Percentiles rank a stretch among this genome's conserved stretches.
These are phyloP conservation scores for Hibiscus trionum DNA, from an alignment of 345 rosid genomes.

Conservation along the genomic window DNA sequence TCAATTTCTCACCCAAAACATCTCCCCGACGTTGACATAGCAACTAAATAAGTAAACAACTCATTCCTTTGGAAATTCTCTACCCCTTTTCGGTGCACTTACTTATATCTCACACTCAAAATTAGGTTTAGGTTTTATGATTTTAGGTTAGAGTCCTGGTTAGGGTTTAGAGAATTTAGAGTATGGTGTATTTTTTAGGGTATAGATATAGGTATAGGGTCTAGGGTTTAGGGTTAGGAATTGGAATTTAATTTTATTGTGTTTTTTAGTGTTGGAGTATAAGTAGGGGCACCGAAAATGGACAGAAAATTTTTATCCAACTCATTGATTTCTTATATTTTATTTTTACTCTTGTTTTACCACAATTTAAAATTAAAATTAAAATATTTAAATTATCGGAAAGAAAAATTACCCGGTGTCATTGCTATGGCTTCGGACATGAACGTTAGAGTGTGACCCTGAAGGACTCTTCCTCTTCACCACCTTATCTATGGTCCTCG, in stretches of 20 bases:
- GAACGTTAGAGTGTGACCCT: conserved; percentile 21
- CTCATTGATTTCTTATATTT: not conserved
- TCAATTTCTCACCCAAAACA: not conserved
- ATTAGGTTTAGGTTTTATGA: too few species aligned
- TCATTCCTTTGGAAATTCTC: not conserved
- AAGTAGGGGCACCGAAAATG: too few species aligned
- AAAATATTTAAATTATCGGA: not conserved
- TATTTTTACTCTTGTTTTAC: not conserved
- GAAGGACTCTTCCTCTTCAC: conserved; percentile 26
- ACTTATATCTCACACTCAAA: too few species aligned
- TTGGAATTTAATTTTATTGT: too few species aligned
- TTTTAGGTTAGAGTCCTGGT: too few species aligned
- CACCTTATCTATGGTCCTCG: conserved; percentile 11
- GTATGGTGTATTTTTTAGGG: too few species aligned
- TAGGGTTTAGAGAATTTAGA: too few species aligned
- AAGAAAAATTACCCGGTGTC: conserved; percentile 27
- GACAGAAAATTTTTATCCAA: too few species aligned
- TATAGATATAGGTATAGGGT: too few species aligned
- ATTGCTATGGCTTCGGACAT: conserved; percentile 23
- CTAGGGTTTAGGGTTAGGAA: too few species aligned
- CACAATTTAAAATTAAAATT: not conserved
- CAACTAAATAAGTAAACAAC: not conserved
- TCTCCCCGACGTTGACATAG: not conserved
- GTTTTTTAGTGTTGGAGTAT: too few species aligned
- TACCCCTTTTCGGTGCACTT: too few species aligned